These are phyloP conservation scores for Diatrype stigma DNA, from an alignment of 2,329 filamentous ascomycete species.

Conservation along the genomic window DNA sequence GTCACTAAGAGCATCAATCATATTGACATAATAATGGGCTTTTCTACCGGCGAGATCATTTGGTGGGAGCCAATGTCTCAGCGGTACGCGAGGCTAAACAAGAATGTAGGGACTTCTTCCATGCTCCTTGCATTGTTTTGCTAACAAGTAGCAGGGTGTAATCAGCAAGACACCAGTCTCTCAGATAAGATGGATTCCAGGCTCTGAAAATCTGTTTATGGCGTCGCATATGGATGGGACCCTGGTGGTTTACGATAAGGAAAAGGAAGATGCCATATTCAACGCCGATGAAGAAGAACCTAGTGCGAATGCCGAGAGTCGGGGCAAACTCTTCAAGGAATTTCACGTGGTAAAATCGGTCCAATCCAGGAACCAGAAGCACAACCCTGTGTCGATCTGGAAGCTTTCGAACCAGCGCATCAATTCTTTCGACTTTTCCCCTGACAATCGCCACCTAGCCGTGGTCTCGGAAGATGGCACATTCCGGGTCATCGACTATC, in stretches of 20 bases:
- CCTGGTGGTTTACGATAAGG: constrained; percentile 92
- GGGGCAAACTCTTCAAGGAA: constrained; percentile 37
- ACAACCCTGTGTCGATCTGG: constrained; percentile 89
- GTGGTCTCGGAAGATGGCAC: constrained; percentile 90
- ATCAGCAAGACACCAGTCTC: constrained; percentile 84
- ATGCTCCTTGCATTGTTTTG: background rate
- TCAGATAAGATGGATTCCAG: constrained; percentile 88
- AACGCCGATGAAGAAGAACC: constrained; percentile 29
- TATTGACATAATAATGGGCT: constrained; percentile 90
- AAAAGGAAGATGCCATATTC: constrained; percentile 66
- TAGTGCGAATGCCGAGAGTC: constrained; percentile 29
- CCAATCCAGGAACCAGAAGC: constrained; percentile 87
- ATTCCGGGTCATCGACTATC: constrained; percentile 84
- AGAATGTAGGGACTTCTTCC: constrained; percentile 63
- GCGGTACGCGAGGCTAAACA: constrained; percentile 92
- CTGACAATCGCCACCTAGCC: constrained; percentile 80
- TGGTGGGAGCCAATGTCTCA: constrained; percentile 98
- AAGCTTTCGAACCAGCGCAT: constrained; percentile 87
- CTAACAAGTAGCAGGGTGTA: constrained; percentile 55
- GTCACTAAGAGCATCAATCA: constrained; percentile 75
- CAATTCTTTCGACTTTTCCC: constrained; percentile 88
- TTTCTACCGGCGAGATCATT: constrained; percentile 93
- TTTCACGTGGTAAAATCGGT: constrained; percentile 86
- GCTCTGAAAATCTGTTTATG: constrained; percentile 88
- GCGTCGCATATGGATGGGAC: constrained; percentile 90